Evolutionary conservation across 257 asterid species (phyloP).

Genomic region (Jaltomata sinuosa): DNA sequence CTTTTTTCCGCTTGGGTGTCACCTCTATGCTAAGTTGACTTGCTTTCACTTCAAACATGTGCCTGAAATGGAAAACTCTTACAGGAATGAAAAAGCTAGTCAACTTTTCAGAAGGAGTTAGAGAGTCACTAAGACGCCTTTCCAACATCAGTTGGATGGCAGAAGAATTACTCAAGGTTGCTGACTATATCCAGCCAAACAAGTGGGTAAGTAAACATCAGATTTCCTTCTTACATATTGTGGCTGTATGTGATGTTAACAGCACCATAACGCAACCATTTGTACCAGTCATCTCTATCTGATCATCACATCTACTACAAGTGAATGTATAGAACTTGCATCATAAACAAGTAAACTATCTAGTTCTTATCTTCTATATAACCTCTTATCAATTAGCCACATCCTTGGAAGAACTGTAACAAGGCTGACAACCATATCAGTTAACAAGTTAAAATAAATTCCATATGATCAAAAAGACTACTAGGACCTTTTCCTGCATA

Average conservation of each 20-base stretch:
- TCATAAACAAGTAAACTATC: not conserved
- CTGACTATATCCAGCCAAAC: constrained; percentile 89
- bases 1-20: not conserved
- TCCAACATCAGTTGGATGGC: constrained; percentile 93
- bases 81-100: constrained; percentile 79
- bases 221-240: not conserved
- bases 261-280: not conserved
- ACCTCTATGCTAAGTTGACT: not conserved
- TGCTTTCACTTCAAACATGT: not conserved
- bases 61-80: not conserved
- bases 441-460: not conserved
- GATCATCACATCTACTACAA: not conserved
- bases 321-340: not conserved
- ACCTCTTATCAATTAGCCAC: not conserved
- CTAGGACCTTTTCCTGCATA: not conserved
- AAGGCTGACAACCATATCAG: not conserved
- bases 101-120: constrained; percentile 69
- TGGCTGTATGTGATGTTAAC: not conserved
- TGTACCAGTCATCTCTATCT: not conserved
- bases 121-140: constrained; percentile 84
- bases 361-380: not conserved
- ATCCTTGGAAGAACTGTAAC: not conserved
- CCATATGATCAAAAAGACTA: not conserved
- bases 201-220: constrained; percentile 66
- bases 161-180: constrained; percentile 83